phyloP scores from a whole-genome alignment of 1,284 basidiomycete genomes.

The Naganishia sp. region DNA sequence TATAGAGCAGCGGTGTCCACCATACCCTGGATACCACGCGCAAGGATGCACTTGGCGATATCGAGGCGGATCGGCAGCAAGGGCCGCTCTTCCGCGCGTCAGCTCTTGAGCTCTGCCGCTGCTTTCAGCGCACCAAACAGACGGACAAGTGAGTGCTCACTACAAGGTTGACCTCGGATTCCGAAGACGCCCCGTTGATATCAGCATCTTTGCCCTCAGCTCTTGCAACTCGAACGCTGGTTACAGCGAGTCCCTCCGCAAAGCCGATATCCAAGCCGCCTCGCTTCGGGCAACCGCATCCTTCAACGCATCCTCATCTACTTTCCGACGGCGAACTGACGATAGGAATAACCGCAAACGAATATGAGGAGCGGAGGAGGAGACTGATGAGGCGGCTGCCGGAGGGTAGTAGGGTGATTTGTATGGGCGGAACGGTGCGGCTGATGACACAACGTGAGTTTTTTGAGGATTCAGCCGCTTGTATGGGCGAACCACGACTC shows the following conservation, averaged over 20 bases:
- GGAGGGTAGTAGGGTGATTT: conserved; percentile 74
- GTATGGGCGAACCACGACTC: no score
- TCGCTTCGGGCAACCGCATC: conserved; percentile 73
- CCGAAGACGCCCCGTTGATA: no score
- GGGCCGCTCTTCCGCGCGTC: no score
- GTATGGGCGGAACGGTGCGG: conserved; percentile 76
- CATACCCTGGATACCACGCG: not conserved
- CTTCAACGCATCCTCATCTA: conserved; percentile 76
- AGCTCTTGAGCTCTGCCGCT: no score
- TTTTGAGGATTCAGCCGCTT: no score
- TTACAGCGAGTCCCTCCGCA: not conserved
- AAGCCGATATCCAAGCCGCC: conserved; percentile 61
- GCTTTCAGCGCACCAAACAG: no score
- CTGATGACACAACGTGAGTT: conserved; percentile 82
- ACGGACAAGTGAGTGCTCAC: no score
- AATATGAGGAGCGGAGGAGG: conserved; percentile 78
- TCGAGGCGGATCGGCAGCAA: not conserved
- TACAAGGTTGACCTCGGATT: no score
- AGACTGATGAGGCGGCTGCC: conserved; percentile 76
- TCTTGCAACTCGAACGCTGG: no score
- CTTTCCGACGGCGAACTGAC: conserved; percentile 71
- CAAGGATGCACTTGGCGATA: not conserved
- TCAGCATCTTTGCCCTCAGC: no score
- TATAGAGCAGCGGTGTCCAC: no score
- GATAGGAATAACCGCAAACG: conserved; percentile 74